Evolutionary conservation across 306 rosid species (phyloP).

Genomic region (Dalbergia oliveri): DNA sequence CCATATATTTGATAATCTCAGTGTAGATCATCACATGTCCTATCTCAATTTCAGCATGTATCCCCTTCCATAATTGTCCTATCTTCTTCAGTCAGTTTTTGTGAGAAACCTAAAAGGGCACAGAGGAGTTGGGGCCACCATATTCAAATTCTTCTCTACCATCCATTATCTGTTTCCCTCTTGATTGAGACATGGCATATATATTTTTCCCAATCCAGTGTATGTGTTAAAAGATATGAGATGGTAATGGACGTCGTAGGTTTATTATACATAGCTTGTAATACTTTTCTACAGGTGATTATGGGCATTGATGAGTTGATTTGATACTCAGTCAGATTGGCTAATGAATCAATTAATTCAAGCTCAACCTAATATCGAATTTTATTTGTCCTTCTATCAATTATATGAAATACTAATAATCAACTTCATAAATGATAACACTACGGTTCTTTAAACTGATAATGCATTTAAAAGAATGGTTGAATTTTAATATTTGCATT

Average conservation of each 20-base stretch:
- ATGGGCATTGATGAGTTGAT: no score
- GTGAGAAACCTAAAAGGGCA: background rate
- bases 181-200: slow-evolving; percentile 11
- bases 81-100: slow-evolving; percentile 11
- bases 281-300: no score
- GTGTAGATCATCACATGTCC: slow-evolving; percentile 3
- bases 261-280: background rate
- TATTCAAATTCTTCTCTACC: slow-evolving; percentile 21
- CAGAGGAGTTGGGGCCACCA: slow-evolving; percentile 10
- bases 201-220: background rate
- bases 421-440: no score
- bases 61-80: background rate
- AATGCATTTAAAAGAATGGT: no score
- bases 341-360: no score
- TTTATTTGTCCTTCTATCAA: no score
- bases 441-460: no score
- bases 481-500: no score
- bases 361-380: no score
- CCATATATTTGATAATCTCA: slow-evolving; percentile 32
- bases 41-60: slow-evolving; percentile 16
- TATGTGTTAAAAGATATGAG: background rate
- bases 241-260: background rate
- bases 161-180: slow-evolving; percentile 11
- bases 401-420: no score
- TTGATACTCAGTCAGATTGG: no score